Percentiles rank a stretch among this genome's conserved stretches.
phyloP scores from a whole-genome alignment of 31 red algal species.

The Asparagopsis taxiformis region DNA sequence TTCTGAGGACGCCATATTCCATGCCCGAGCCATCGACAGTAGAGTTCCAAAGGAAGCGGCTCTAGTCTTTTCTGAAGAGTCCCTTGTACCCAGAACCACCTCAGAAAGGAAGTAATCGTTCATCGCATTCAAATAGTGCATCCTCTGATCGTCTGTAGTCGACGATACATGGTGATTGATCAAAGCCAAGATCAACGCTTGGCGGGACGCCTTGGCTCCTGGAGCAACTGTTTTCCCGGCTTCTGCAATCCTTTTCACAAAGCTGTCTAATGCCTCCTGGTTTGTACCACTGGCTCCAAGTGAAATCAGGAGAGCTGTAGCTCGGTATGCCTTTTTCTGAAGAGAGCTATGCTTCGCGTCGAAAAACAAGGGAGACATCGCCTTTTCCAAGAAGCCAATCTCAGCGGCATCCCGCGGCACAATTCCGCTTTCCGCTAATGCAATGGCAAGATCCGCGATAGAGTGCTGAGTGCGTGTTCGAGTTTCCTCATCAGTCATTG shows the following conservation, averaged over 20 bases:
- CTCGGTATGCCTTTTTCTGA: conserved; percentile 83
- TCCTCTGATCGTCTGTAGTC: conserved; percentile 3
- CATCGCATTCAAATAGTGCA: conserved; percentile 22
- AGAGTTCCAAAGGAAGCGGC: conserved; percentile 65
- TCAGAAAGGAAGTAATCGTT: conserved; percentile 63
- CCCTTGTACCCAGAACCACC: conserved; percentile 62
- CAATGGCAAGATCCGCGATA: conserved; percentile 64
- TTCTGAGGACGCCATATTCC: conserved; percentile 21
- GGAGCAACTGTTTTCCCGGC: conserved; percentile 48
- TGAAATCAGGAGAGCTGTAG: conserved; percentile 46
- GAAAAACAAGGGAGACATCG: conserved; percentile 71
- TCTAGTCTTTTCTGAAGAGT: conserved; percentile 64
- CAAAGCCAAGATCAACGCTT: conserved; percentile 32
- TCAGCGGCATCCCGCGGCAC: conserved; percentile 53
- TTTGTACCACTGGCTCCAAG: not conserved
- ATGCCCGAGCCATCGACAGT: conserved; percentile 43
- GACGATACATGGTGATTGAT: conserved; percentile 28
- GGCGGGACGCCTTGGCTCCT: conserved; percentile 59
- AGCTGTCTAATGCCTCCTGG: conserved; percentile 6
- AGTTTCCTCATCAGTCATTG: conserved; percentile 11
- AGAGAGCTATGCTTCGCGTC: conserved; percentile 51
- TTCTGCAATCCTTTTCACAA: conserved; percentile 37
- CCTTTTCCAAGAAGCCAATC: conserved; percentile 61
- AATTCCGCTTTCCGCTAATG: conserved; percentile 64
- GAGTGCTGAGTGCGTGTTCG: conserved; percentile 23